phyloP scores from a whole-genome alignment of 805 yeast species.

The Ogataea trehalophila region DNA sequence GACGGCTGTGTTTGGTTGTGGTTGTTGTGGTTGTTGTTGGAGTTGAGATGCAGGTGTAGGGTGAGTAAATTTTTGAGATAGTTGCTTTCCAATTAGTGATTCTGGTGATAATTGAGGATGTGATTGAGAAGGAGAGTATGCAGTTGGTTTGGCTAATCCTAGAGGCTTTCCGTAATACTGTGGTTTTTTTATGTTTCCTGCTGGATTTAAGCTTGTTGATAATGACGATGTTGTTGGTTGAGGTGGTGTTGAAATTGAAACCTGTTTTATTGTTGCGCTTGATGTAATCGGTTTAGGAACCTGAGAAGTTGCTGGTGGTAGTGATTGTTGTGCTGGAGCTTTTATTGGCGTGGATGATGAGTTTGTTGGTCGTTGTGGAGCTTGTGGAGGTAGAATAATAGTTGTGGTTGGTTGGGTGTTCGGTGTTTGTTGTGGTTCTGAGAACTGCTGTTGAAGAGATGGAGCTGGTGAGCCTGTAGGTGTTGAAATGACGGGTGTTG shows the following conservation, averaged over 20 bases:
- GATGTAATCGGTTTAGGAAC: not conserved
- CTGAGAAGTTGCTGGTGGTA: not conserved
- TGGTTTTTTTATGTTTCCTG: constrained; percentile 22
- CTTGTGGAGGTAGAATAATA: not conserved
- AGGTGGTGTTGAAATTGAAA: not conserved
- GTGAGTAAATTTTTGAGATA: constrained; percentile 15
- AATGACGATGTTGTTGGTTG: constrained; percentile 24
- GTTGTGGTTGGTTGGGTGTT: constrained; percentile 1
- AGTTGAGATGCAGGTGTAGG: constrained; percentile 15
- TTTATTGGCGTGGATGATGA: not conserved
- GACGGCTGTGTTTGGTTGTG: not conserved
- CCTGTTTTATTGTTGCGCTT: not conserved
- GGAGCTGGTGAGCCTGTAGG: constrained; percentile 19
- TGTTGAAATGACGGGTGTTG: constrained; percentile 17
- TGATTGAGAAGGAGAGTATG: not conserved
- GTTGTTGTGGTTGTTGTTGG: not conserved
- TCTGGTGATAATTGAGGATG: not conserved
- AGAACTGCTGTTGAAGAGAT: not conserved
- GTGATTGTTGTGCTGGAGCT: not conserved
- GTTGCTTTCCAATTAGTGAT: constrained; percentile 1
- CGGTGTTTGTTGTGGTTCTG: not conserved
- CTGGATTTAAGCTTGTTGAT: constrained; percentile 23
- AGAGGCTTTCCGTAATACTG: constrained; percentile 25
- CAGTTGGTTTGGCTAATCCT: constrained; percentile 2
- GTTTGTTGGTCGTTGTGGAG: not conserved